Conservation (phyloP, 2,329 filamentous ascomycete species). For the Cercospora sesami region DNA sequence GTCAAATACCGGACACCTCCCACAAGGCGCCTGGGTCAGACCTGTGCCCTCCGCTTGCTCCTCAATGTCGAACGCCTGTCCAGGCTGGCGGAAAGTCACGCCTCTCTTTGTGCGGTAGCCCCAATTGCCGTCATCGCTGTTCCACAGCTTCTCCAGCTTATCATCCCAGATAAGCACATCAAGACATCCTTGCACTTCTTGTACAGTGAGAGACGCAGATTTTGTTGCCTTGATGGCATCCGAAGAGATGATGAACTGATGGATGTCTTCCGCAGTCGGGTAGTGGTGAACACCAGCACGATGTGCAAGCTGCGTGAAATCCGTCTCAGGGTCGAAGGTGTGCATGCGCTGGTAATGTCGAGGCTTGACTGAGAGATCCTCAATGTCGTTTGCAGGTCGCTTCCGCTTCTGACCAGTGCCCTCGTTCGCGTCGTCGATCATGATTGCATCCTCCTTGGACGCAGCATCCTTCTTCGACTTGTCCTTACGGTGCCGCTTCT, state of each 20-base stretch:
- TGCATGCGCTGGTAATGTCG: slow-evolving; percentile 30
- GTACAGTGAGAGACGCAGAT: slow-evolving; percentile 54
- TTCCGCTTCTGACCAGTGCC: slow-evolving; percentile 34
- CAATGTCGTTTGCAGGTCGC: slow-evolving; percentile 32
- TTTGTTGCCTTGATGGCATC: slow-evolving; percentile 70
- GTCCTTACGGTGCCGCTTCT: slow-evolving; percentile 20
- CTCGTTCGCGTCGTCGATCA: slow-evolving; percentile 18
- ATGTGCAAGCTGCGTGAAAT: slow-evolving; percentile 34
- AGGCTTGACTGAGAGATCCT: slow-evolving; percentile 28
- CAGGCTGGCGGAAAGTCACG: slow-evolving; percentile 32
- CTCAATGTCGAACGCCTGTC: slow-evolving; percentile 35
- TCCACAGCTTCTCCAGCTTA: slow-evolving; percentile 64
- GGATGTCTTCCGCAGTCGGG: slow-evolving; percentile 77
- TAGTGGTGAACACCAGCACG: slow-evolving; percentile 59
- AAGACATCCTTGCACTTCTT: slow-evolving; percentile 80
- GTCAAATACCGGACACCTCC: slow-evolving; percentile 87
- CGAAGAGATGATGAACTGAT: slow-evolving; percentile 67
- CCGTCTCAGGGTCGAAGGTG: slow-evolving; percentile 24
- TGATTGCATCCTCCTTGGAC: slow-evolving; percentile 7
- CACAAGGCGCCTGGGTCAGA: slow-evolving; percentile 86
- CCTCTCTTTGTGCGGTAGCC: slow-evolving; percentile 52
- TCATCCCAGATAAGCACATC: slow-evolving; percentile 89
- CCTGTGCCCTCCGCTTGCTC: slow-evolving; percentile 63
- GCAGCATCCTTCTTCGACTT: slow-evolving; percentile 13
- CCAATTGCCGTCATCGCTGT: slow-evolving; percentile 41